Evolutionary conservation across 2,329 filamentous ascomycete species (phyloP).

Genomic region (Tolypocladium nubicola): DNA sequence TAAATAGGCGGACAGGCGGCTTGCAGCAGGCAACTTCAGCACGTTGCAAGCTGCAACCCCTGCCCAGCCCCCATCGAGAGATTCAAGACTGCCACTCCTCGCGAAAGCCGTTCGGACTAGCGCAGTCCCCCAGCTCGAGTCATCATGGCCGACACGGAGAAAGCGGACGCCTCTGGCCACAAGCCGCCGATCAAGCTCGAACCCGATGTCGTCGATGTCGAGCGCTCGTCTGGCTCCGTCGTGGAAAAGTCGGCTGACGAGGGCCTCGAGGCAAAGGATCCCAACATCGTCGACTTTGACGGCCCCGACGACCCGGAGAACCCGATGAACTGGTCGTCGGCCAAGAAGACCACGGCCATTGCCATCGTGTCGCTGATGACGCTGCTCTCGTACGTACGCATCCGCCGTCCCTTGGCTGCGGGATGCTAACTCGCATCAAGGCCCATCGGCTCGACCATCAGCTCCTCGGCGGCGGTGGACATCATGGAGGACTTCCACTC

Average conservation of each 20-base stretch:
- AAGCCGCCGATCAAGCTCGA: background rate
- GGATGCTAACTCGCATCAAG: background rate
- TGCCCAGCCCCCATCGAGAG: background rate
- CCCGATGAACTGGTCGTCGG: background rate
- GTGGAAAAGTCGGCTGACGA: background rate
- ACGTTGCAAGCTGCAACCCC: background rate
- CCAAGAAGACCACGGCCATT: background rate
- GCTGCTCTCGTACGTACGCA: background rate
- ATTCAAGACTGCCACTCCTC: background rate
- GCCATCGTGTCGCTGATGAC: background rate
- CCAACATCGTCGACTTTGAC: background rate
- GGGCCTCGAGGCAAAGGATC: background rate
- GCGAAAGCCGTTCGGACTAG: background rate
- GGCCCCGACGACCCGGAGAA: background rate
- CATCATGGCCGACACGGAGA: background rate
- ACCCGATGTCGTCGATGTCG: background rate
- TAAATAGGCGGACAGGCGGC: background rate
- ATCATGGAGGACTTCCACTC: constrained; percentile 24
- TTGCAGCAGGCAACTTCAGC: background rate
- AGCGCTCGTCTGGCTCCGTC: background rate
- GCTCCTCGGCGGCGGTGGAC: background rate
- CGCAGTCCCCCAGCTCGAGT: background rate
- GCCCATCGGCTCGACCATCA: background rate
- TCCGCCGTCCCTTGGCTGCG: background rate
- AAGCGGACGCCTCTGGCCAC: background rate